phyloP scores from a whole-genome alignment of 1,284 basidiomycete species.

The Mycocalia duriaeana region DNA sequence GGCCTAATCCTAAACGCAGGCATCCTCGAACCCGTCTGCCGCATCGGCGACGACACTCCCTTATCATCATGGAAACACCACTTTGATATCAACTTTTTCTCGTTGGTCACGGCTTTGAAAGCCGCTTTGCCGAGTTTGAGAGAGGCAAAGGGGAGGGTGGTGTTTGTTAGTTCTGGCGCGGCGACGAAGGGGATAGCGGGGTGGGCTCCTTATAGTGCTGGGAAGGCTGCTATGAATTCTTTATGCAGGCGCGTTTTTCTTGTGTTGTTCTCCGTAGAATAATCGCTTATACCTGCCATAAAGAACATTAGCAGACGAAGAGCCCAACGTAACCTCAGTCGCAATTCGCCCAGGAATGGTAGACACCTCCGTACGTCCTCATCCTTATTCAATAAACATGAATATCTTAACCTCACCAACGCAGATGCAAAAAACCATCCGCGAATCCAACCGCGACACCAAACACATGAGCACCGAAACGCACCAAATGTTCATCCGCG shows the following conservation, averaged over 20 bases:
- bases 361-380: slow-evolving; percentile 60
- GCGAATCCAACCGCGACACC: slow-evolving; percentile 41
- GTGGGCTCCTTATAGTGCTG: slow-evolving; percentile 78
- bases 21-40: slow-evolving; percentile 44
- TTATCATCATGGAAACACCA: slow-evolving; percentile 51
- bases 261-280: slow-evolving; percentile 43
- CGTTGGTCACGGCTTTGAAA: slow-evolving; percentile 64
- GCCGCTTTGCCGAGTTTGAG: slow-evolving; percentile 65
- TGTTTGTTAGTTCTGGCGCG: slow-evolving; percentile 82
- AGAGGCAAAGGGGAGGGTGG: slow-evolving; percentile 55
- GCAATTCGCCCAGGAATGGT: slow-evolving; percentile 85
- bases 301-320: slow-evolving; percentile 81
- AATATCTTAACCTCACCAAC: too few species aligned
- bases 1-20: slow-evolving; percentile 79
- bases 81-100: slow-evolving; percentile 85
- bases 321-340: slow-evolving; percentile 66
- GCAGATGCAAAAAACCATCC: slow-evolving; percentile 67
- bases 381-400: too few species aligned
- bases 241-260: slow-evolving; percentile 55
- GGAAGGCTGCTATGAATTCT: slow-evolving; percentile 84
- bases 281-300: slow-evolving; percentile 24
- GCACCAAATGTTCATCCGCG: slow-evolving; percentile 54
- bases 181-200: slow-evolving; percentile 62
- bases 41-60: slow-evolving; percentile 34
- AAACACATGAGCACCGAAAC: slow-evolving; percentile 48